Conservation (phyloP, 495 filamentous ascomycete species). For the Neurospora sp. region DNA sequence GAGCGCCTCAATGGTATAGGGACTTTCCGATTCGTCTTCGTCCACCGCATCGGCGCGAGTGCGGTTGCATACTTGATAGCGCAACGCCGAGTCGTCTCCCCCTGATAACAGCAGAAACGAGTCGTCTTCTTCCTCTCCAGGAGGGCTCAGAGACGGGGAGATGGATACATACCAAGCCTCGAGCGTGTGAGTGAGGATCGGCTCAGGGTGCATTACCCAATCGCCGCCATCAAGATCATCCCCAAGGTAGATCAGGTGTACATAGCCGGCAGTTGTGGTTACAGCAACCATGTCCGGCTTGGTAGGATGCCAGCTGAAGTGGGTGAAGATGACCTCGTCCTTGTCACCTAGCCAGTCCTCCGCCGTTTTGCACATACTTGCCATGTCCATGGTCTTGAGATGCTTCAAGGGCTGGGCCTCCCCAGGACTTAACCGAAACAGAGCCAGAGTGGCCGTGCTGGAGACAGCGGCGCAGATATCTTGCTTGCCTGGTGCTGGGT, state of each 20-base stretch:
- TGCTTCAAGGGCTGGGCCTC: conserved; percentile 20
- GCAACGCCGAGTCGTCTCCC: conserved; percentile 54
- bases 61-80: conserved; percentile 17
- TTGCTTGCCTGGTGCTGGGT: conserved; percentile 36
- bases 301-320: conserved; percentile 59
- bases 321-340: conserved; percentile 50
- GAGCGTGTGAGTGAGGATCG: conserved; percentile 34
- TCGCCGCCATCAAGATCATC: conserved; percentile 2
- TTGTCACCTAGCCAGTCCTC: conserved; percentile 1
- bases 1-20: conserved; percentile 26
- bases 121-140: neutral
- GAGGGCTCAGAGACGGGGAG: conserved; percentile 11
- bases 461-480: conserved; percentile 57
- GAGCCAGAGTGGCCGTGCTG: conserved; percentile 56
- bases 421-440: conserved; percentile 42
- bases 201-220: conserved; percentile 13
- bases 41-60: neutral
- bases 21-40: conserved; percentile 8
- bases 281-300: conserved; percentile 41
- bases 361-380: conserved; percentile 7
- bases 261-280: conserved; percentile 57
- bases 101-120: conserved; percentile 46
- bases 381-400: conserved; percentile 19
- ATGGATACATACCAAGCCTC: conserved; percentile 63
- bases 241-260: conserved; percentile 37